Percentiles rank a stretch among this genome's conserved stretches.
phyloP scores from a whole-genome alignment of 2,329 filamentous ascomycete genomes.

The Cercospora sesami region DNA sequence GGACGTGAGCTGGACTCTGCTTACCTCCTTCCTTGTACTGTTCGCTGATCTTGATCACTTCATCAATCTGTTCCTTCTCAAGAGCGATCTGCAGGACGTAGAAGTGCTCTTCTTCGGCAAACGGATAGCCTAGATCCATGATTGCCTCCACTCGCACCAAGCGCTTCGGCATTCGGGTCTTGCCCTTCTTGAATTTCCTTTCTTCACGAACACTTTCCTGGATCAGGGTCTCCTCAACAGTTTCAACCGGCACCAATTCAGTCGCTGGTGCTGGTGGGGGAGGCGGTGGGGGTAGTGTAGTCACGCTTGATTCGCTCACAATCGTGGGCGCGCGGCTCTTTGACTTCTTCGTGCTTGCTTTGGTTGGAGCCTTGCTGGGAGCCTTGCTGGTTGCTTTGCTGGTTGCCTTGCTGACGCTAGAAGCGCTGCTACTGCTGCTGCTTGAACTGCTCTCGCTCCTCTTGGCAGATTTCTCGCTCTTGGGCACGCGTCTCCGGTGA shows the following conservation, averaged over 20 bases:
- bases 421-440: conserved; percentile 30
- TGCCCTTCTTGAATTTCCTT: conserved; percentile 63
- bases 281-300: conserved; percentile 16
- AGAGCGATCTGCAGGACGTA: conserved; percentile 82
- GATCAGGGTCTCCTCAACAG: conserved; percentile 26
- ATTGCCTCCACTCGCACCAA: conserved; percentile 79
- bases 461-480: conserved; percentile 26
- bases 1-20: conserved; percentile 21
- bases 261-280: conserved; percentile 14
- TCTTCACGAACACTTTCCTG: conserved; percentile 30
- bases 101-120: conserved; percentile 80
- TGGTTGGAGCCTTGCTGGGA: conserved; percentile 15
- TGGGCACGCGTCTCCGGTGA: conserved; percentile 31
- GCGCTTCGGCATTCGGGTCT: conserved; percentile 80
- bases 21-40: conserved; percentile 59
- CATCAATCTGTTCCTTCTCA: conserved; percentile 87
- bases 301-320: conserved; percentile 29
- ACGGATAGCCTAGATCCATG: conserved; percentile 82
- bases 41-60: conserved; percentile 79
- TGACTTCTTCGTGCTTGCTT: conserved; percentile 24
- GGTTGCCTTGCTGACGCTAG: conserved; percentile 24
- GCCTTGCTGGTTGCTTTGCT: conserved; percentile 15
- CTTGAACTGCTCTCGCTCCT: conserved; percentile 21
- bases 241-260: conserved; percentile 8
- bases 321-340: conserved; percentile 24